A percentile compares a stretch with the other conserved stretches of the same genome.
These are phyloP conservation scores for Colletotrichum sp. DNA, from an alignment of 2,329 filamentous ascomycete genomes.

Conservation along the genomic window DNA sequence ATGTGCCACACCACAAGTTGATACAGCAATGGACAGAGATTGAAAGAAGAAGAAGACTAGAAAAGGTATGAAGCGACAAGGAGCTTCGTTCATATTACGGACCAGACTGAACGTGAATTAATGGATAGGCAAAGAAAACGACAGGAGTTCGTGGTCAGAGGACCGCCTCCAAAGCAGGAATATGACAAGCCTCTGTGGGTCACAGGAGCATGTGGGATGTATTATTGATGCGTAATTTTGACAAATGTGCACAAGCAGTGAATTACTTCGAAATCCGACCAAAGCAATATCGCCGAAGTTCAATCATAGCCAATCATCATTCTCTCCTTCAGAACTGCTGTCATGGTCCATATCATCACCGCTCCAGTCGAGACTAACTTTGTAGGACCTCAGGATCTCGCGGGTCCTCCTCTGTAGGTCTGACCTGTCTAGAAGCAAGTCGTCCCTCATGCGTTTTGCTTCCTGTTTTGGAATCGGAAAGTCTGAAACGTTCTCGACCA, in stretches of 20 bases:
- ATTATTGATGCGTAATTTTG: too few relatives aligned
- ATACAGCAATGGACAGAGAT: not conserved
- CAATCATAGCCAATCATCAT: not conserved
- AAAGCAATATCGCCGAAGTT: fast-evolving
- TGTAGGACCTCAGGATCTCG: not conserved
- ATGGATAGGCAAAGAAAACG: too few relatives aligned
- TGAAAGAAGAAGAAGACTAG: not conserved
- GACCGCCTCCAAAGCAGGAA: too few relatives aligned
- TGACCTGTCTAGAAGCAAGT: not conserved
- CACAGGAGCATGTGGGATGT: too few relatives aligned
- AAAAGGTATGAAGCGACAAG: too few relatives aligned
- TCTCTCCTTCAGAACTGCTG: not conserved
- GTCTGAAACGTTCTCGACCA: not conserved
- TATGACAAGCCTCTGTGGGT: too few relatives aligned
- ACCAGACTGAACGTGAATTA: too few relatives aligned
- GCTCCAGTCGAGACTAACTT: not conserved
- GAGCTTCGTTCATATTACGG: too few relatives aligned
- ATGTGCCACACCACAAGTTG: not conserved
- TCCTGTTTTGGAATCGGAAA: not conserved
- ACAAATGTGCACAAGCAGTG: too few relatives aligned
- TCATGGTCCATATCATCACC: not conserved
- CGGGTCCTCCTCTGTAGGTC: not conserved
- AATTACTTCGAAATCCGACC: fast-evolving
- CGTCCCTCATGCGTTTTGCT: not conserved
- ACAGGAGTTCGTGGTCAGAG: too few relatives aligned